Evolutionary conservation across 805 yeast genomes (phyloP), one percentile per base, ranked within the genome.

Genomic region (Pichia pseudocactophila): DNA sequence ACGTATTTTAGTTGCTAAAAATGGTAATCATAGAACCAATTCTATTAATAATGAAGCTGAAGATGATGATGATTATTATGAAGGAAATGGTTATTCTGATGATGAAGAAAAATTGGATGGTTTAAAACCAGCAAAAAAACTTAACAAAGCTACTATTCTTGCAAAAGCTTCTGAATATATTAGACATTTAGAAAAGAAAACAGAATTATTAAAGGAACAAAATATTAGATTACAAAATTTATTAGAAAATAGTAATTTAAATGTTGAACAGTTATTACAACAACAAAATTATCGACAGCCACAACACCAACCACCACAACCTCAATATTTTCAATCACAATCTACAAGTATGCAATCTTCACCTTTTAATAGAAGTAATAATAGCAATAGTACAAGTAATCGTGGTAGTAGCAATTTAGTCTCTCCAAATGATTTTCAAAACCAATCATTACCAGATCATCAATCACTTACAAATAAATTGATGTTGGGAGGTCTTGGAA

Each of bases 161-260:
- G 68, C 82, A 22, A 83, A 83, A 53, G 85, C 90, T 1, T 77
- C 83, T 3, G 92, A 83, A 57, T 83, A 83, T 54, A 82, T 83
- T 49, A 75, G 73, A 50, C 89, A 82, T 59, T 66, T 83, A 58
- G 88, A 83, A 50, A 59, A 61, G 47, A 81, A 80, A 53, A 79
- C 79, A 52, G 74, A 69, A 2, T 39, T 57, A 1, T 66, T 79
- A 48, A 63, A 53, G 42, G 59, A 59, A 20, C 79, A 78, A 51
- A 79, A 78, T 50, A 64, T 64, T 13, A 55, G 58, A 4, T 50
- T 73, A 30, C 64, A 59, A 39, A 40, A 37, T 19, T 25, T 50
- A 6, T 19, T 50, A 6, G 45, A 50, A 6, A 43, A 47, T 15
- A 42, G 43, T 19, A 49, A 47, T 11, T 39, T 46, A 13, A 17